Conservation (phyloP, 2,329 filamentous ascomycete species). For the Sporothrix pseudoabietina region DNA sequence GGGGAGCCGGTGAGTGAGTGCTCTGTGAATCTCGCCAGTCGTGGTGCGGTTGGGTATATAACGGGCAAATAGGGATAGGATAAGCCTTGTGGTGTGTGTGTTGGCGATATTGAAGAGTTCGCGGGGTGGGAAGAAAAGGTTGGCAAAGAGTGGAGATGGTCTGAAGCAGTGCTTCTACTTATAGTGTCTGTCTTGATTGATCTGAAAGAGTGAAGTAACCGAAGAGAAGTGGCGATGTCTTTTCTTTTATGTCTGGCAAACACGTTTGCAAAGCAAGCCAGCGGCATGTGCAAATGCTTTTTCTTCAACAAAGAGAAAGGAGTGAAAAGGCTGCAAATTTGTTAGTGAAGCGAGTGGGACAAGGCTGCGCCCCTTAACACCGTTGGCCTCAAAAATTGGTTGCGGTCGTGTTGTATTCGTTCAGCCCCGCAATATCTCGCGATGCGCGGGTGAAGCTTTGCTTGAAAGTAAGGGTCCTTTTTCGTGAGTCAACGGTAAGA, state of each 20-base stretch:
- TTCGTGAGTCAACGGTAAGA: conserved; percentile 14
- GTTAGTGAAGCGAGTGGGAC: neutral
- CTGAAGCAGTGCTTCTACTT: neutral
- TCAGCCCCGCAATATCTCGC: neutral
- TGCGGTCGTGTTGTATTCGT: neutral
- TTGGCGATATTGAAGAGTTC: neutral
- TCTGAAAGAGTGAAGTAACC: neutral
- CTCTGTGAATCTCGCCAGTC: neutral
- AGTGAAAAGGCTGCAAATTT: neutral
- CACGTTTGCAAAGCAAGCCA: neutral
- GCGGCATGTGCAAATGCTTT: neutral
- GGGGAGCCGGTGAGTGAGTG: neutral
- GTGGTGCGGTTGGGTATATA: neutral
- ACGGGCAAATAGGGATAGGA: neutral
- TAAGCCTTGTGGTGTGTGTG: neutral
- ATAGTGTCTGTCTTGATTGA: neutral
- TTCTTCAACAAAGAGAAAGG: no score
- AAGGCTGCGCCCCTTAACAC: conserved; percentile 7
- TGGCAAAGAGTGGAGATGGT: neutral
- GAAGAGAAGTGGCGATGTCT: neutral
- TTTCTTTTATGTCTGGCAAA: conserved; percentile 7
- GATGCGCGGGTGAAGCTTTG: neutral
- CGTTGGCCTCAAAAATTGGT: conserved; percentile 22
- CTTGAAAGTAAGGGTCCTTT: neutral
- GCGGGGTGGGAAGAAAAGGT: neutral